Conservation (phyloP, 345 rosid genomes). For the Diplotaxis tenuifolia region DNA sequence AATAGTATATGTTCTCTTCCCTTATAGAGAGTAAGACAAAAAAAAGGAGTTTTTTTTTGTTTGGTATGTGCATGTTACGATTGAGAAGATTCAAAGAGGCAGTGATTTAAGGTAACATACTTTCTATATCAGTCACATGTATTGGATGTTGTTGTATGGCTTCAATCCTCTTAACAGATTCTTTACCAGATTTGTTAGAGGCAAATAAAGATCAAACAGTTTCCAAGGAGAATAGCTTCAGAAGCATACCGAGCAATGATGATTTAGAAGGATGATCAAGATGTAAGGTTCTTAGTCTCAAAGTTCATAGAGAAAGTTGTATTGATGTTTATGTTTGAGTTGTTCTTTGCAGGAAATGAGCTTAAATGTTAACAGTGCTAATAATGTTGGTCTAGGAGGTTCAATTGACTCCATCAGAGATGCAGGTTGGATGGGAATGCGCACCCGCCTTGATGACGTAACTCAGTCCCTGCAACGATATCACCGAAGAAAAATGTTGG, state of each 20-base stretch:
- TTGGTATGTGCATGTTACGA: slow-evolving; percentile 56
- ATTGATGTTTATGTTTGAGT: background rate
- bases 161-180: background rate
- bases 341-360: slow-evolving; percentile 48
- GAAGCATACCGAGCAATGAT: slow-evolving; percentile 49
- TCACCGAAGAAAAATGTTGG: no score
- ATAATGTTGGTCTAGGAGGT: background rate
- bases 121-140: no score
- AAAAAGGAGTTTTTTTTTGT: no score
- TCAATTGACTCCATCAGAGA: background rate
- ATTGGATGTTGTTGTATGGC: slow-evolving; percentile 36
- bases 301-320: background rate
- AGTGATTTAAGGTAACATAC: no score
- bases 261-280: slow-evolving; percentile 28
- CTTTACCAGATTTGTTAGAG: slow-evolving; percentile 46
- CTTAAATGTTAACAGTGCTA: background rate
- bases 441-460: no score
- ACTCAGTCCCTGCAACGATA: background rate
- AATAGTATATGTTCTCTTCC: no score
- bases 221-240: slow-evolving; percentile 46
- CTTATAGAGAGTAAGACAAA: no score
- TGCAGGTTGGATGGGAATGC: background rate
- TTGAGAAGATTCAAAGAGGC: slow-evolving; percentile 61
- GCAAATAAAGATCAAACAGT: slow-evolving; percentile 46
- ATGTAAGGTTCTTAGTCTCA: slow-evolving; percentile 36